Evolutionary conservation across 805 yeast genomes (phyloP).

Genomic region (Priceomyces haplophilus): DNA sequence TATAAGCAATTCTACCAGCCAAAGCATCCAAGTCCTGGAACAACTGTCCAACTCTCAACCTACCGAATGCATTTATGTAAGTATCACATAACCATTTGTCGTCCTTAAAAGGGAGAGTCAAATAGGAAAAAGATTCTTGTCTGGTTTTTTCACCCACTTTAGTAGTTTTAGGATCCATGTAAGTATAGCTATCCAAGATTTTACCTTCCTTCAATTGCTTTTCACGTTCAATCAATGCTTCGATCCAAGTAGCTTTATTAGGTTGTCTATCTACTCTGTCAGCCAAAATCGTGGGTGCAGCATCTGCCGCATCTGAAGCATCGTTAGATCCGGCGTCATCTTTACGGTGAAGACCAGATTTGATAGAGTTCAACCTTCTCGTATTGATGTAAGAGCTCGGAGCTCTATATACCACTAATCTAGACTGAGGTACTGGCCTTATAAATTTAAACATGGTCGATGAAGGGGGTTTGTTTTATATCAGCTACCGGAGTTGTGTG

Average conservation of each 20-base stretch:
- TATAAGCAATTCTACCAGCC: slow-evolving; percentile 90
- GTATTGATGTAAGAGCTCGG: not conserved
- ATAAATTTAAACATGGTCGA: not conserved
- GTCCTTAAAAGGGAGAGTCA: slow-evolving; percentile 77
- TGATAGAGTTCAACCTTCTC: slow-evolving; percentile 1
- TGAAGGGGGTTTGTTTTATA: too few species aligned
- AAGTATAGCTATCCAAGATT: slow-evolving; percentile 64
- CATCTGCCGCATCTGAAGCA: slow-evolving; percentile 68
- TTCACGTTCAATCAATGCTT: slow-evolving; percentile 72
- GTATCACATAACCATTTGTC: slow-evolving; percentile 81
- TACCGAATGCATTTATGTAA: slow-evolving; percentile 87
- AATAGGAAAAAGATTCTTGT: slow-evolving; percentile 68
- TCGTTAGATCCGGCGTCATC: slow-evolving; percentile 41
- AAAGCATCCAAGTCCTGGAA: slow-evolving; percentile 92
- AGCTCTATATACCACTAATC: not conserved
- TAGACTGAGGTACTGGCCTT: not conserved
- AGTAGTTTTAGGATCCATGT: slow-evolving; percentile 69
- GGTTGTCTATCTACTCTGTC: slow-evolving; percentile 55
- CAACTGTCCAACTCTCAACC: slow-evolving; percentile 86
- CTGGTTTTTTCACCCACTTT: slow-evolving; percentile 71
- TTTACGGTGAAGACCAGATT: slow-evolving; percentile 27
- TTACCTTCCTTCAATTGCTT: slow-evolving; percentile 72
- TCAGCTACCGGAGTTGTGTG: too few species aligned
- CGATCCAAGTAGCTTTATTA: slow-evolving; percentile 76
- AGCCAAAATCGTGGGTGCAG: slow-evolving; percentile 65